phyloP scores from a whole-genome alignment of 495 filamentous ascomycete genomes.

The Bombardia bombarda region DNA sequence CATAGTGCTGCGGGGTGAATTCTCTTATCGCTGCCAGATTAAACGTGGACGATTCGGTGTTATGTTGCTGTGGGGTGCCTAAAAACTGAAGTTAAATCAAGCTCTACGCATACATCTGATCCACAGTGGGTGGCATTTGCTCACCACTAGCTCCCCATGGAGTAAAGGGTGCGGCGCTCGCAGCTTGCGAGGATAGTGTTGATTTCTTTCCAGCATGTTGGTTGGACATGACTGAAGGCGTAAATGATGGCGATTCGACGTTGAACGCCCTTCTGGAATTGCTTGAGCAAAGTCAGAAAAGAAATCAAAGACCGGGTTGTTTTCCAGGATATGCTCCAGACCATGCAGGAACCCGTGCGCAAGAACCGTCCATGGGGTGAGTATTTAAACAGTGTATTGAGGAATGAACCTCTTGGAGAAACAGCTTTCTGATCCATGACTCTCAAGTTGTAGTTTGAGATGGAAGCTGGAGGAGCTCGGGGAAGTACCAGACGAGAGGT shows the following conservation, averaged over 20 bases:
- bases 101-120: background rate
- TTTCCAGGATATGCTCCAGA: too few species aligned
- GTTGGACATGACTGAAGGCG: slow-evolving; percentile 49
- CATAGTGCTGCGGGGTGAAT: slow-evolving; percentile 73
- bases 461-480: too few species aligned
- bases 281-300: slow-evolving; percentile 18
- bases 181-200: slow-evolving; percentile 73
- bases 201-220: slow-evolving; percentile 46
- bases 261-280: slow-evolving; percentile 75
- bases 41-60: slow-evolving; percentile 34
- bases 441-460: too few species aligned
- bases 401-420: too few species aligned
- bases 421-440: too few species aligned
- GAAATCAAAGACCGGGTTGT: too few species aligned
- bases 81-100: slow-evolving; percentile 6
- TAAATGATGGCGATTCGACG: slow-evolving; percentile 94
- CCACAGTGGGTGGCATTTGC: slow-evolving; percentile 6
- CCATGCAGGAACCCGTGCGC: background rate
- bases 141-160: slow-evolving; percentile 45
- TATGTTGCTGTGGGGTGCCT: slow-evolving; percentile 30
- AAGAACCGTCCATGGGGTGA: too few species aligned
- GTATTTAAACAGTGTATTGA: too few species aligned
- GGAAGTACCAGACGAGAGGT: too few species aligned
- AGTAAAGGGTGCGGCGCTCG: slow-evolving; percentile 85
- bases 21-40: slow-evolving; percentile 58